Evolutionary conservation across 129 eudicot genomes (phyloP), one percentile per base, ranked within the genome.

Genomic region (Escallonia herrerae): DNA sequence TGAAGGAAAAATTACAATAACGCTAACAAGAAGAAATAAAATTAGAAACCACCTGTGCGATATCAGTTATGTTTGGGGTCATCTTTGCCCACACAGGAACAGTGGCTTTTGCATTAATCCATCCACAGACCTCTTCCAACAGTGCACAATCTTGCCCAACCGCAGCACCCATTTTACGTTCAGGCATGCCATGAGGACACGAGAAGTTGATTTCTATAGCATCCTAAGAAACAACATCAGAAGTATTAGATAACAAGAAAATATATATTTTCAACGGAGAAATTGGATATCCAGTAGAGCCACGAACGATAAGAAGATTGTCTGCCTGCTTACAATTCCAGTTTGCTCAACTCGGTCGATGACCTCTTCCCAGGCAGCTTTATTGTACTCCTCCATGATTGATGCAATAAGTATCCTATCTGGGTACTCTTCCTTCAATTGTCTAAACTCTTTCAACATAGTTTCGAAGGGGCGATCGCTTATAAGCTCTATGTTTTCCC

Each of bases 51-150:
- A 91, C 98, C 95, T 83, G 73, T 42, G 96, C 77, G 60, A 93
- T 93, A 57, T 93, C 98, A 0, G 98, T 93, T 60, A 93, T 83
- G 68, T 93, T 93, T 46, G 98, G 98, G 56, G 98, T 93, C 98
- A 93, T 93, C 86, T 93, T 88, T 13, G 98, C 98, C 98, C 98
- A 93, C 58, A 93, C 98, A 2, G 98, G 98, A 77, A 93, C 95
- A 0, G 91, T 93, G 47, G 98, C 96, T 70, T 85, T 86, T 9
- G 83, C 96, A 73, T 93, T 93, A 43, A 86, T 70, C 98, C 98
- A 93, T 59, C 91, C 98, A 69, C 98, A 81, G 13, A 93, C 87
- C 63, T 93, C 98, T 69, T 84, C 98, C 80, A 93, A 76, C 45
- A 93, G 54, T 13, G 75, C 98, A 76, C 98, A 93, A 73, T 93